Evolutionary conservation across 768 basidiomycete genomes (phyloP), one percentile per base, ranked within the genome.

Genomic region (Exsudoporus frostii): DNA sequence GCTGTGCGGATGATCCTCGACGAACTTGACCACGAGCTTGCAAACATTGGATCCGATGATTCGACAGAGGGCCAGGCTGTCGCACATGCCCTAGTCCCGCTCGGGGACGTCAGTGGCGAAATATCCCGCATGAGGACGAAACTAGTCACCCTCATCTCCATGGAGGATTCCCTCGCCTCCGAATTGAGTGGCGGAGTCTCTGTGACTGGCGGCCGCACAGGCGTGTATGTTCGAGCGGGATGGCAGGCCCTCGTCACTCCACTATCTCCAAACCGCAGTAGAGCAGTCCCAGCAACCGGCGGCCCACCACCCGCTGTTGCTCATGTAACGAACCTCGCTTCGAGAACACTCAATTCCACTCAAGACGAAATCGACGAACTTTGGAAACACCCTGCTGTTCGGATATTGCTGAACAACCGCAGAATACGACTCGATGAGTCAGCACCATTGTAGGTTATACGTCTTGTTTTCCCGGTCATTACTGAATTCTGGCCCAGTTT

Each of bases 361-460:
- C 73, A 75, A 58, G 71, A 76, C 44, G 79, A 85, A 53, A 78
- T 91, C 44, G 76, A 77, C 39, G 73, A 77, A 33, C 76, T 92
- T 5, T 92, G 90, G 90, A 70, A 72, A 53, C 86, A 90, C 61
- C 80, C 80, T n/a, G 76, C 77, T 1, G 83, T 91, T 30, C 78
- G 76, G 60, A 70, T 76, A 52, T 72, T 90, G 24, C 38, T 89
- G 45, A 72, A 79, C 43, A 67, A 75, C 30, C 78, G 83, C 48
- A 83, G 80, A 63, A 72, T 91, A 56, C 77, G 79, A 50, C 74
- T 92, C 6, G 86, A 90, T 51, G 90, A 92, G 63, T 87, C 85
- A 11, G 86, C 85, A 4, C 72, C 83, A 25, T 90, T 86, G 90
- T 92, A 65, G 64, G 86, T 57, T 11, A 70, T 7, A 20, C 1